Conservation (phyloP, 2,329 filamentous ascomycete species). For the Cercospora sojina region DNA sequence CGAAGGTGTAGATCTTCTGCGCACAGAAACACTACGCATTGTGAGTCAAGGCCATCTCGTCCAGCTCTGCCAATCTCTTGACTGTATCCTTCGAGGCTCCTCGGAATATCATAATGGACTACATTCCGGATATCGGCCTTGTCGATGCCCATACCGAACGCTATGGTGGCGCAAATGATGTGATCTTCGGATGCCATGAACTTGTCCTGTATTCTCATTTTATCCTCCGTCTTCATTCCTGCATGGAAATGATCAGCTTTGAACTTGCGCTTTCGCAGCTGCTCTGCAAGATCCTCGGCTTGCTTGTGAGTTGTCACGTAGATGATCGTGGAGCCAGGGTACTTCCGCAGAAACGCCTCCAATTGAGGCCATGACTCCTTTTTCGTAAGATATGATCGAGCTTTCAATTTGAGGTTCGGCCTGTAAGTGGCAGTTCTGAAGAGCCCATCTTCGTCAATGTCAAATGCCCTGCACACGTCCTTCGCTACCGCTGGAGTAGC, state of each 20-base stretch:
- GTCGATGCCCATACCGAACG: conserved; percentile 99
- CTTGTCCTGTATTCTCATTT: conserved; percentile 67
- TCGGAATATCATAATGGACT: conserved; percentile 86
- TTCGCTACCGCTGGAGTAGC: conserved; percentile 57
- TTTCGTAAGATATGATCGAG: conserved; percentile 45
- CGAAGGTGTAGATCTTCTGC: conserved; percentile 58
- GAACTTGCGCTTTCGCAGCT: conserved; percentile 64
- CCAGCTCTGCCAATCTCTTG: conserved; percentile 96
- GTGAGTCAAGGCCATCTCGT: conserved; percentile 68
- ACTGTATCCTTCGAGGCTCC: conserved; percentile 95
- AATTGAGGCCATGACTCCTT: conserved; percentile 50
- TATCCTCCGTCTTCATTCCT: conserved; percentile 66
- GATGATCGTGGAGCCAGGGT: conserved; percentile 58
- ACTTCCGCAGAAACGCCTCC: conserved; percentile 50
- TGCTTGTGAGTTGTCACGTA: conserved; percentile 61
- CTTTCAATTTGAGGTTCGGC: conserved; percentile 58
- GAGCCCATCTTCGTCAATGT: conserved; percentile 51
- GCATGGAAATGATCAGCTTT: conserved; percentile 84
- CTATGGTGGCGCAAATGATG: conserved; percentile 95
- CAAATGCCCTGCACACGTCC: conserved; percentile 56
- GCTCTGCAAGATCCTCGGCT: conserved; percentile 70
- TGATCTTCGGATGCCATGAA: conserved; percentile 82
- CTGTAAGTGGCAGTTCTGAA: conserved; percentile 62
- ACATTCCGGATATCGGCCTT: conserved; percentile 96
- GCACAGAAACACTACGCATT: conserved; percentile 60